A percentile compares a stretch with the other conserved stretches of the same genome.
Evolutionary conservation across 129 eudicot genomes (phyloP).

Genomic region (Flaveria robusta): DNA sequence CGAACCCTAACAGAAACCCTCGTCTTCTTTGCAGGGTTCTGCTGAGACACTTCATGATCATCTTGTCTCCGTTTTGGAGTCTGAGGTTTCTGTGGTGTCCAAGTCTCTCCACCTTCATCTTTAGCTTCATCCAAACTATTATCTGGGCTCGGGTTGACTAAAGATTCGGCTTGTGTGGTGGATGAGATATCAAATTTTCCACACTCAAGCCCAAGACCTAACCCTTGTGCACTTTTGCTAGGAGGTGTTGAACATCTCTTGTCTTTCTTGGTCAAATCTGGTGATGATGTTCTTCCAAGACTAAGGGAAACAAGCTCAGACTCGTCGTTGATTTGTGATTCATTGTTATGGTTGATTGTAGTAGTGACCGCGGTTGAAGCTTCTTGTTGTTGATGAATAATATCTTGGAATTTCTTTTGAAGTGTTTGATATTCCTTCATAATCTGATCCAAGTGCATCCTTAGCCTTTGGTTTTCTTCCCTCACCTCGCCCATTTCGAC

Average conservation of each 20-base stretch:
- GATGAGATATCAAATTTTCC: conserved; percentile 50
- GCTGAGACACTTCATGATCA: conserved; percentile 63
- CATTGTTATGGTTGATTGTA: not conserved
- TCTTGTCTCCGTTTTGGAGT: conserved; percentile 43
- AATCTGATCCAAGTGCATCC: conserved; percentile 54
- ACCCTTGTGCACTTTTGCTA: conserved; percentile 33
- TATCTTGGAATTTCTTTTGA: conserved; percentile 58
- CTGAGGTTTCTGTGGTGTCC: conserved; percentile 47
- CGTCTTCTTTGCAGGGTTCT: conserved; percentile 74
- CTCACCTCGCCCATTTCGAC: conserved; percentile 73
- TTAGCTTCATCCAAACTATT: conserved; percentile 65
- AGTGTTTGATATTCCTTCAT: conserved; percentile 76
- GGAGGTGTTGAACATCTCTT: conserved; percentile 28
- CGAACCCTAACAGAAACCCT: conserved; percentile 95
- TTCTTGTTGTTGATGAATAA: conserved; percentile 47
- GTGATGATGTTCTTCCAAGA: conserved; percentile 64
- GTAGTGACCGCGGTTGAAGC: conserved; percentile 17
- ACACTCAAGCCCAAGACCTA: conserved; percentile 64
- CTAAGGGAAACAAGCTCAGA: conserved; percentile 71
- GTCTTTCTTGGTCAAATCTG: conserved; percentile 42
- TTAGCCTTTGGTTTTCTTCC: conserved; percentile 80
- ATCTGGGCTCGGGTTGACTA: conserved; percentile 42
- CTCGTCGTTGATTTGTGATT: conserved; percentile 35
- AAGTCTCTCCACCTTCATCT: conserved; percentile 40
- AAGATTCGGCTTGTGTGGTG: conserved; percentile 22